Base-by-base conservation (phyloP, 164 flowering plant species). In the Sedum album region DNA sequence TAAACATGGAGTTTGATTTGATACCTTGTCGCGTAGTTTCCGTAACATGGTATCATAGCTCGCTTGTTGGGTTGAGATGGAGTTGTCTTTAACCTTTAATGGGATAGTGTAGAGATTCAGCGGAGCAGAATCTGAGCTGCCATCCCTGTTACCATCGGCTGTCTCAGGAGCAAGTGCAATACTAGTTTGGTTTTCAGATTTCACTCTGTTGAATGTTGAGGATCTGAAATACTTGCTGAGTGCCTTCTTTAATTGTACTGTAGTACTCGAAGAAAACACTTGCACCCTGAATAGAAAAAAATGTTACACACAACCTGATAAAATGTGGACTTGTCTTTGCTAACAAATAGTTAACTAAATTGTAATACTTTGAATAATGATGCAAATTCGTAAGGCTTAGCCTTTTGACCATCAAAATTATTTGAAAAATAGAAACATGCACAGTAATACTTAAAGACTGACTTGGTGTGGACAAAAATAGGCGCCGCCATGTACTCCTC, bases 401-500 rank as follows among this genome's bases (percentile, higher is more conserved):
- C 14, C 33, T 28, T 11, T 26, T 20, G 26, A 57, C 18, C 1
- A 2, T 26, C n/a, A 7, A 65, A 65, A 33, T 11, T 4, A 57
- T 20, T 60, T 41, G 15, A 14, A 38, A 30, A 67, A 17, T 6
- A 31, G 25, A 35, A 44, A 31, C 5, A 28, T 20, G 13, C 0
- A 60, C 23, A 30, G n/a, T 14, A 2, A 60, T 25, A 14, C 18
- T 66, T 41, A 25, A n/a, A 64, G 64, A 77, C 93, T 76, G 66
- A 89, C 91, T 82, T 89, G 57, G 91, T 82, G 70, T 88, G 95
- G 42, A 90, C 88, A 76, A 90, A 90, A 66, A 90, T 78, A 17
- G 93, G 96, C 73, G 85, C 66, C 53, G 93, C 92, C 83, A 88
- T 70, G 72, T 85, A 90, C 68, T 90, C 97, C 49, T 80, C 81